Evolutionary conservation across 192 early-diverging fungal genomes (phyloP).

Genomic region (Gamsiella multidivaricata): DNA sequence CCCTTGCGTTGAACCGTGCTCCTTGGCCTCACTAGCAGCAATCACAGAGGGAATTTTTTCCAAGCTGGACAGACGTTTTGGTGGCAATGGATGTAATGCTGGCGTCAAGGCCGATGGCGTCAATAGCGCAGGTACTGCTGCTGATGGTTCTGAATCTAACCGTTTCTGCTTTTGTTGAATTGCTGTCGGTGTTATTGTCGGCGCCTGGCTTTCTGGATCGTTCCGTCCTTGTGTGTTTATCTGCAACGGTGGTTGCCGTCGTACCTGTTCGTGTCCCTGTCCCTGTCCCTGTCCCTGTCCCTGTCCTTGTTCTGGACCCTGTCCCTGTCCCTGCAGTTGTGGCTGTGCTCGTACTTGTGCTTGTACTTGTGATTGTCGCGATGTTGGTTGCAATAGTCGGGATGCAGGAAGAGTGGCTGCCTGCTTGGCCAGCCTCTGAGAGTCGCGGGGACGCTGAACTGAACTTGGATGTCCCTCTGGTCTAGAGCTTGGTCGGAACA

Average conservation of each 20-base stretch:
- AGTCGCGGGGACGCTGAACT: slow-evolving; percentile 17
- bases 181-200: no score
- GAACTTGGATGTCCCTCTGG: slow-evolving; percentile 1
- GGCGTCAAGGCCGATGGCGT: not conserved
- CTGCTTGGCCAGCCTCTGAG: slow-evolving; percentile 18
- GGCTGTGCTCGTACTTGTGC: not conserved
- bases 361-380: slow-evolving; percentile 7
- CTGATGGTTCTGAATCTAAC: not conserved
- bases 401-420: not conserved
- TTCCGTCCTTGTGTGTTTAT: no score
- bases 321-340: slow-evolving; percentile 10
- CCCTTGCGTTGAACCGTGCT: not conserved
- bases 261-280: no score
- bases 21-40: not conserved
- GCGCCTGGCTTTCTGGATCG: no score
- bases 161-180: not conserved
- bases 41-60: not conserved
- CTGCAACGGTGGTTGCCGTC: no score
- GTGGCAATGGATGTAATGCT: not conserved
- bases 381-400: not conserved
- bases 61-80: not conserved
- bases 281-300: not conserved
- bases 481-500: slow-evolving; percentile 28
- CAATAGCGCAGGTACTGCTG: not conserved
- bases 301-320: not conserved